Evolutionary conservation across 805 yeast genomes (phyloP), one percentile per base, ranked within the genome.

Genomic region (Hanseniaspora valbyensis): DNA sequence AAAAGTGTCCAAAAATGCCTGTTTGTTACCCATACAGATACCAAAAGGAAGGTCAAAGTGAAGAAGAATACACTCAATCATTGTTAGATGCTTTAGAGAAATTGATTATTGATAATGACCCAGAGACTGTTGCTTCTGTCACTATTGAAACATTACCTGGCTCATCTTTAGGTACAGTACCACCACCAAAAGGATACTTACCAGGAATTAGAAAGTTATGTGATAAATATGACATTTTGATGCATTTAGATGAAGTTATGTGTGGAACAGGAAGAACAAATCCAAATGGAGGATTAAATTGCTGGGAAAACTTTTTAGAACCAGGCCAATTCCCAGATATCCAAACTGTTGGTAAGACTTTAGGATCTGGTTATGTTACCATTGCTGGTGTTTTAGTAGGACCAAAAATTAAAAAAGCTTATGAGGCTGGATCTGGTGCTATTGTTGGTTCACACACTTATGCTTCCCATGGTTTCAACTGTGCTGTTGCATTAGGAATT

Each of bases 191-290:
- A 56, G 73, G 74, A 36, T 74, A 74, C 60, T 63, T 73, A 53
- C 71, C 69, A 51, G 77, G 74, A 13, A 61, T 69, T 38, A 62
- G 72, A 49, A 69, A 65, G 38, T 59, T 76, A 45, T 74, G 78
- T 58, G 70, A 72, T 61, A 75, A 75, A 58, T 75, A 74, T 60
- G 78, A 73, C 40, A 67, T 72, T 36, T 59, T 75, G 37, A 63
- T 76, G 56, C 66, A 73, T 63, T 61, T 74, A 44, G 80, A 76
- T 56, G 80, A 76, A 61, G 75, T 75, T 40, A 74, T 75, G 78
- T 74, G 77, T 58, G 80, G 80, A 30, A 69, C 74, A 34, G 80
- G 79, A 21, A 69, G 80, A 57, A 63, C 69, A 53, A 57, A 59
- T 53, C 63, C 64, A 14, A 56, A 60, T 40, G 78, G 79, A 33